phyloP scores from a whole-genome alignment of 768 basidiomycete genomes.

The Lentinula sp. region DNA sequence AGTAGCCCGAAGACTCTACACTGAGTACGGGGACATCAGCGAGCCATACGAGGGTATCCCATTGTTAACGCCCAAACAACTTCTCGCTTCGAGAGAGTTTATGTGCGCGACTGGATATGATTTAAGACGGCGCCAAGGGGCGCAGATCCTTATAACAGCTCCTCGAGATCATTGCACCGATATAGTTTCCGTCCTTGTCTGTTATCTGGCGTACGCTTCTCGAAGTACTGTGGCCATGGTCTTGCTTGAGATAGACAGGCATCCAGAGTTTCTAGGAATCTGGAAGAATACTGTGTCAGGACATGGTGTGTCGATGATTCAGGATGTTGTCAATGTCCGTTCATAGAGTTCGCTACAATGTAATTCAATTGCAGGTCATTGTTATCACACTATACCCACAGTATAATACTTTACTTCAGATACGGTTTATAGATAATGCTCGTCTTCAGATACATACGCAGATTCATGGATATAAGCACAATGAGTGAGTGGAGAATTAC shows the following conservation, averaged over 20 bases:
- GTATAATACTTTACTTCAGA: no score
- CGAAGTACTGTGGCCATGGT: conserved; percentile 3
- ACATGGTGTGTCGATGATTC: conserved; percentile 11
- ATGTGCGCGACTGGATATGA: conserved; percentile 3
- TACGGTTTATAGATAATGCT: no score
- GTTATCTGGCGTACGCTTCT: conserved; percentile 12
- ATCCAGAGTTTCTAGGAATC: conserved; percentile 8
- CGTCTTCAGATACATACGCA: neutral
- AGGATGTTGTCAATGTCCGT: conserved; percentile 7
- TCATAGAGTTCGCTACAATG: neutral
- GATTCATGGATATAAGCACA: neutral
- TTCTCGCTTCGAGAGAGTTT: conserved; percentile 14
- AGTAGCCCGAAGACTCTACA: conserved; percentile 7
- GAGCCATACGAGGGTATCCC: conserved; percentile 10
- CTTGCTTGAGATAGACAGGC: conserved; percentile 7
- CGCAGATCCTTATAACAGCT: conserved; percentile 14
- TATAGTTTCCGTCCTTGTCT: conserved; percentile 12
- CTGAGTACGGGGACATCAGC: conserved; percentile 7
- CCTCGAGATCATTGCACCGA: conserved; percentile 17
- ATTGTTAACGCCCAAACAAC: conserved; percentile 12
- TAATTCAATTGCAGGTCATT: no score
- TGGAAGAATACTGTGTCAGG: conserved; percentile 13
- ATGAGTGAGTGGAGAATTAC: neutral
- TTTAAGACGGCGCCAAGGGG: neutral
- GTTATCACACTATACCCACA: no score